Base-by-base conservation (phyloP, 805 yeast species). In the Ogataea allantospora region DNA sequence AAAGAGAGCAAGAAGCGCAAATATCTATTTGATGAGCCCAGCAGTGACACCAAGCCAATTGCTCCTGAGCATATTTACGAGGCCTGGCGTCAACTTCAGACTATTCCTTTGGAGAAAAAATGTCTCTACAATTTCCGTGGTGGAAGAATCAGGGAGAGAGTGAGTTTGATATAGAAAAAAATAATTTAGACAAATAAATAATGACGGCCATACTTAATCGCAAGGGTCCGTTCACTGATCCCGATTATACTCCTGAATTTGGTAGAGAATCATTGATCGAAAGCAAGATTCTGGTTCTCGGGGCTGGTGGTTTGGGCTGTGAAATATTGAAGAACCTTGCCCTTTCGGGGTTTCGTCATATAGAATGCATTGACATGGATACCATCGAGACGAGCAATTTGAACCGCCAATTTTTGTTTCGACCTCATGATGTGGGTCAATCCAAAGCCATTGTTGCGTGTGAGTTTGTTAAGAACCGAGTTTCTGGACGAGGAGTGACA, bases 241-340 rank as follows among this genome's bases (percentile, higher is more conserved):
- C 42, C 9, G 63, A 58, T 1, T 62, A 59, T 33, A 56, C 61
- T 1, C 31, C 49, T 3, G 47, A 46, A 13, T 45, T 47, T 33
- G 60, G 58, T 1, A 10, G 8, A 5, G 30, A 27, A 11, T 48
- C 50, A 24, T 32, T 63, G 7, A 31, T 12, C 4, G 27, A 41
- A 0, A 48, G 63, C n/a, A 57, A 61, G 33, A 38, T 66, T 5
- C 47, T 67, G 17, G 76, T 77, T 6, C 72, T 83, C 30, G 95
- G 95, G 2, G 91, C 91, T 1, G 95, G 95, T 1, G 95, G 95
- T 0, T 63, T 84, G 16, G 95, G 95, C 3, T 84, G 95, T 61
- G 93, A 85, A 58, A 80, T 84, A 20, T 60, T 84, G 30, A 85
- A 85, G 60, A 74, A 83, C 57, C 65, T 85, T 35, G 85, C 85